A percentile compares a stretch with the other conserved stretches of the same genome.
Conservation (phyloP, 2,329 filamentous ascomycete genomes). For the Capronia americana region DNA sequence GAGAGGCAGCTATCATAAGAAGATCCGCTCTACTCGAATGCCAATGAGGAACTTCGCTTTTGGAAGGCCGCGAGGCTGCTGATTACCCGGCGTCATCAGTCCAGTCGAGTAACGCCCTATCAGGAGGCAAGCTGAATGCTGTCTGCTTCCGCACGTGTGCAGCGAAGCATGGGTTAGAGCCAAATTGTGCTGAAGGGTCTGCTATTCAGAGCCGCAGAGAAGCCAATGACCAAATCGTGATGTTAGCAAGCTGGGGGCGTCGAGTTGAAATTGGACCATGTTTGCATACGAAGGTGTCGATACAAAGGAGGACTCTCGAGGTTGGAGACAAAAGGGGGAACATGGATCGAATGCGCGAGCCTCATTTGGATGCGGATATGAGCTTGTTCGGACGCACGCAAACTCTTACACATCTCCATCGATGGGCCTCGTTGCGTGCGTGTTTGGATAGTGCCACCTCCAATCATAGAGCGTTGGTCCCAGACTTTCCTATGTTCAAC, state of each 20-base stretch:
- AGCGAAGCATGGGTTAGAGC: neutral
- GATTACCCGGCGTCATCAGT: neutral
- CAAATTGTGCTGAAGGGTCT: neutral
- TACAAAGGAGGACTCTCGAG: neutral
- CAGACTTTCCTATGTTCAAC: neutral
- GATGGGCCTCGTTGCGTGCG: neutral
- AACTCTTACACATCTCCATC: neutral
- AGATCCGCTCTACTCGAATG: neutral
- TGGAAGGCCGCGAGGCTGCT: neutral
- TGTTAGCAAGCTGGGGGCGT: neutral
- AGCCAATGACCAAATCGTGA: neutral
- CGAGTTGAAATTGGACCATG: neutral
- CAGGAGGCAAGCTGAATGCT: neutral
- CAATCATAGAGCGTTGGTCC: neutral
- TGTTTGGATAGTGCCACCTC: neutral
- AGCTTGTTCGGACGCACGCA: neutral
- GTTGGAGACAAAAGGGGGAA: neutral
- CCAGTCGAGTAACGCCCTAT: neutral
- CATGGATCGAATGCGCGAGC: neutral
- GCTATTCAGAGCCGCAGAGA: neutral
- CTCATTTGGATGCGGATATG: neutral
- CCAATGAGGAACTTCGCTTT: conserved; percentile 2
- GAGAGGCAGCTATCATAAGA: neutral
- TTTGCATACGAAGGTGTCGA: neutral
- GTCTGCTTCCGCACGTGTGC: neutral